Evolutionary conservation across 345 rosid genomes (phyloP).

Genomic region (Garcia nutans): DNA sequence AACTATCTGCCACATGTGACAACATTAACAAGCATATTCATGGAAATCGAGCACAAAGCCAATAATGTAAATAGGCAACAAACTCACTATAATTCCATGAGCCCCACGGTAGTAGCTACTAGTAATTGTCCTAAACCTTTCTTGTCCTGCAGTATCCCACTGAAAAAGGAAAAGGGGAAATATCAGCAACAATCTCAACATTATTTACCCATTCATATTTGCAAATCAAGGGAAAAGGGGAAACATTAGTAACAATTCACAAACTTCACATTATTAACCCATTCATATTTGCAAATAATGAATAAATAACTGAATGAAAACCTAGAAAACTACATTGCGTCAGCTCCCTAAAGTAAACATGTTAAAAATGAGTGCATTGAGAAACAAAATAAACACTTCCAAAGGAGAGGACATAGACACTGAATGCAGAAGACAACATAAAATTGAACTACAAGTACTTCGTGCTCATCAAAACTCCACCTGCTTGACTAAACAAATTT

Average conservation of each 20-base stretch:
- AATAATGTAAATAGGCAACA: not conserved
- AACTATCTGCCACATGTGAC: constrained; percentile 46
- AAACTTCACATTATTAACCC: not conserved
- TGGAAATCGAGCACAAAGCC: not conserved
- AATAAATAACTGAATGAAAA: not conserved
- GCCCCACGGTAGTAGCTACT: constrained; percentile 98
- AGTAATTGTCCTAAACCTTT: constrained; percentile 90
- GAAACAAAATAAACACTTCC: not conserved
- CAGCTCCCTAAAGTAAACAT: not conserved
- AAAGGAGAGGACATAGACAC: not conserved
- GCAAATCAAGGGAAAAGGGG: not conserved
- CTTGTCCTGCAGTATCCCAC: constrained; percentile 99
- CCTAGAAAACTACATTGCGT: not conserved
- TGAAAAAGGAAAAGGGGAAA: constrained; percentile 21
- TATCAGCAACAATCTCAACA: not conserved
- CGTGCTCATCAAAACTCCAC: not conserved
- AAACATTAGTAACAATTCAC: too few species aligned
- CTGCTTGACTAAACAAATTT: not conserved
- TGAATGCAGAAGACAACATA: not conserved
- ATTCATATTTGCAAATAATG: constrained; percentile 3
- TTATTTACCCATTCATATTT: not conserved
- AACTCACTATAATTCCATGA: constrained; percentile 83
- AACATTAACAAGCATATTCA: not conserved
- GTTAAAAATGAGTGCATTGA: not conserved
- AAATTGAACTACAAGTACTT: not conserved